phyloP scores from a whole-genome alignment of 768 basidiomycete genomes.

The button mushroom (Agaricus bisporus) region DNA sequence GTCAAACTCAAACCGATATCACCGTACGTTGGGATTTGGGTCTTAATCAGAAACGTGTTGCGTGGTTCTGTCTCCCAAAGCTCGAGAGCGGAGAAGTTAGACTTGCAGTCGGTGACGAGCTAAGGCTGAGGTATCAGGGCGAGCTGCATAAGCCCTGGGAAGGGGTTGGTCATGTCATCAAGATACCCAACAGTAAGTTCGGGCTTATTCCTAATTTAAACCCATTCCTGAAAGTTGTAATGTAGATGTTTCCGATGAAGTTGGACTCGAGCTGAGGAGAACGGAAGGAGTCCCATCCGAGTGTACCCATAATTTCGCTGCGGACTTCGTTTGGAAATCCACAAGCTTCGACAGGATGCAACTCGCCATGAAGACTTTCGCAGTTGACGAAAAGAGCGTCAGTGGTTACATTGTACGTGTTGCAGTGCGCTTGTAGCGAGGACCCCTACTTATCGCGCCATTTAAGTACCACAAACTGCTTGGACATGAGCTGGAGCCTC shows the following conservation, averaged over 20 bases:
- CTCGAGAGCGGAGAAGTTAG: constrained; percentile 97
- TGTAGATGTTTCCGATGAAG: constrained; percentile 94
- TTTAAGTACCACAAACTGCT: constrained; percentile 94
- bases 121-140: constrained; percentile 84
- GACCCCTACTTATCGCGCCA: constrained; percentile 6
- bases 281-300: constrained; percentile 93
- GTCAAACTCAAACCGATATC: constrained; percentile 97
- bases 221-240: constrained; percentile 22
- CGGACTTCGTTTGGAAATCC: constrained; percentile 99
- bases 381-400: constrained; percentile 98
- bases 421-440: background rate
- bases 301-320: constrained; percentile 90
- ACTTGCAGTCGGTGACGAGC: constrained; percentile 93
- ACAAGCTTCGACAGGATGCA: constrained; percentile 99
- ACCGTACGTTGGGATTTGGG: constrained; percentile 96
- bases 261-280: constrained; percentile 85
- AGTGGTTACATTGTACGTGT: constrained; percentile 92
- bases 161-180: constrained; percentile 96
- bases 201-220: background rate
- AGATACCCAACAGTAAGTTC: constrained; percentile 93
- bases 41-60: constrained; percentile 97
- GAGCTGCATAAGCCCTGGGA: constrained; percentile 94
- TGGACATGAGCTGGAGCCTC: constrained; percentile 96
- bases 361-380: constrained; percentile 99
- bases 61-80: constrained; percentile 96